phyloP scores from a whole-genome alignment of 2,329 filamentous ascomycete genomes.

The Camptophora hylomeconis region DNA sequence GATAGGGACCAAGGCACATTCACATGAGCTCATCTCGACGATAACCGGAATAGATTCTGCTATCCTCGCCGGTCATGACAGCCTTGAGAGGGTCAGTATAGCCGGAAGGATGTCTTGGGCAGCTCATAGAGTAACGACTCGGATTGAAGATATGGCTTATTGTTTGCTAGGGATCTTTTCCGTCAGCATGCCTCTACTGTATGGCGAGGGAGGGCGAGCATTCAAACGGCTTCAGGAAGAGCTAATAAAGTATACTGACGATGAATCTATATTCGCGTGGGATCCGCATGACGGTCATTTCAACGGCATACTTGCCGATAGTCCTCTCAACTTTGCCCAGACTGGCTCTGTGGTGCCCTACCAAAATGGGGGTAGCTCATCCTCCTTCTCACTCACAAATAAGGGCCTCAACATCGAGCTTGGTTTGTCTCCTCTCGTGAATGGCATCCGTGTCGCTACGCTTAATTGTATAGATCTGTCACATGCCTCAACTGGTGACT shows the following conservation, averaged over 20 bases:
- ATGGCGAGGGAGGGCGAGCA: constrained; percentile 18
- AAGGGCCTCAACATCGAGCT: background rate
- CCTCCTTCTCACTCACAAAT: background rate
- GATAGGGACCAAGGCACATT: background rate
- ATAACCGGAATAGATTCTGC: background rate
- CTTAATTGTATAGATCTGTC: too few relatives aligned
- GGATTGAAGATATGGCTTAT: constrained; percentile 20
- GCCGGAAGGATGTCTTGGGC: constrained; percentile 19
- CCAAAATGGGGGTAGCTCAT: too few relatives aligned
- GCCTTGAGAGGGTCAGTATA: background rate
- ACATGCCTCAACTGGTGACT: too few relatives aligned
- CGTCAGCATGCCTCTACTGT: constrained; percentile 21
- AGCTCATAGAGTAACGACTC: constrained; percentile 12
- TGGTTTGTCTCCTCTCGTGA: too few relatives aligned
- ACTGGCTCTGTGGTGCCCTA: too few relatives aligned
- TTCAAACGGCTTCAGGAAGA: constrained; percentile 8
- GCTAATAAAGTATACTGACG: constrained; percentile 7
- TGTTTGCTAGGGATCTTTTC: constrained; percentile 19
- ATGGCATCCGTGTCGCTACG: too few relatives aligned
- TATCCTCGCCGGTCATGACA: background rate
- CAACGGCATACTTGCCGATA: too few relatives aligned
- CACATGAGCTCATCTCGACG: background rate
- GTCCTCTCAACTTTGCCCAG: too few relatives aligned
- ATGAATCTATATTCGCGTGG: constrained; percentile 6
- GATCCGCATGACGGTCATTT: too few relatives aligned